Percentiles rank a stretch among this genome's conserved stretches.
These are phyloP conservation scores for Neurospora sp. DNA, from an alignment of 495 filamentous ascomycete species.

Conservation along the genomic window DNA sequence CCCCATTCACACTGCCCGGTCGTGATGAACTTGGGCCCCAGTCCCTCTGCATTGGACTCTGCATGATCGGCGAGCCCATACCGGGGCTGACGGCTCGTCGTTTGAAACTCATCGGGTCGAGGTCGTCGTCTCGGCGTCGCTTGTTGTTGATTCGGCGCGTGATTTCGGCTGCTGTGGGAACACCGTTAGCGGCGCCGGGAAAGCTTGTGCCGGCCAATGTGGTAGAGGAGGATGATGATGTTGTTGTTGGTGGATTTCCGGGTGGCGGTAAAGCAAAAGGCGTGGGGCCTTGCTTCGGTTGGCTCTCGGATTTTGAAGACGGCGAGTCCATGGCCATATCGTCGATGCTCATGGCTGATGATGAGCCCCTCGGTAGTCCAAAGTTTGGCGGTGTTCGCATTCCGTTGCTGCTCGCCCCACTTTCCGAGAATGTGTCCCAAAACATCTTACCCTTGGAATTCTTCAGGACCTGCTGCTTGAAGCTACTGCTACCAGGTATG, in stretches of 20 bases:
- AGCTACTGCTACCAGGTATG: slow-evolving; percentile 35
- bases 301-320: slow-evolving; percentile 29
- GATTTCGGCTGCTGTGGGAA: slow-evolving; percentile 52
- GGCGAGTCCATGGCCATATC: slow-evolving; percentile 72
- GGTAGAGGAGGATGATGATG: background rate
- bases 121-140: slow-evolving; percentile 80
- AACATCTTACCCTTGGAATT: slow-evolving; percentile 65
- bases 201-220: slow-evolving; percentile 12
- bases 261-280: background rate
- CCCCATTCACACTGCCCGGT: slow-evolving; percentile 49
- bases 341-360: slow-evolving; percentile 54
- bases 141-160: slow-evolving; percentile 61
- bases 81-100: slow-evolving; percentile 87
- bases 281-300: slow-evolving; percentile 6
- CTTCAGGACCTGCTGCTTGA: slow-evolving; percentile 60
- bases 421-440: slow-evolving; percentile 66
- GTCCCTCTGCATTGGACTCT: slow-evolving; percentile 65
- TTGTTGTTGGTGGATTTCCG: background rate
- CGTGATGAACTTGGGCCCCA: slow-evolving; percentile 51
- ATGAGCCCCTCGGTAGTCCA: slow-evolving; percentile 44
- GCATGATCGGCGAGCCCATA: slow-evolving; percentile 81
- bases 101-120: slow-evolving; percentile 85
- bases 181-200: slow-evolving; percentile 36
- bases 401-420: slow-evolving; percentile 33
- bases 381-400: slow-evolving; percentile 49